These are phyloP conservation scores for Niebla homalea DNA, from an alignment of 495 filamentous ascomycete genomes.

Conservation along the genomic window DNA sequence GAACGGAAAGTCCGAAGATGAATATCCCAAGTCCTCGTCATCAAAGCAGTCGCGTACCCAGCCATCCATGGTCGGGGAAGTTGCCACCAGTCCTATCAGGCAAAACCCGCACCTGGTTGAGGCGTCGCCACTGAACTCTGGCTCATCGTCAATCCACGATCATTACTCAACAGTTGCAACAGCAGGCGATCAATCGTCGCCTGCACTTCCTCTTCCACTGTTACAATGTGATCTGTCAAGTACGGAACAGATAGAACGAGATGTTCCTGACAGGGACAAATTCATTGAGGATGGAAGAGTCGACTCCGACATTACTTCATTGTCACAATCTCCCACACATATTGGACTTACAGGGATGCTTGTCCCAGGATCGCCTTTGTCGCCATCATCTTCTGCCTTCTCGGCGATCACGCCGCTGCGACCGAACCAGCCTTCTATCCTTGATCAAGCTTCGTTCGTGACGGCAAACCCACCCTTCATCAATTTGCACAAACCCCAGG, in stretches of 20 bases:
- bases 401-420: not conserved
- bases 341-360: too few species aligned
- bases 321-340: too few species aligned
- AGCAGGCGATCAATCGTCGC: not conserved
- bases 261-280: too few species aligned
- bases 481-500: too few species aligned
- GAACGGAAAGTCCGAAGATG: not conserved
- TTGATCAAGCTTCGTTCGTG: not conserved
- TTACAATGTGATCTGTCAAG: too few species aligned
- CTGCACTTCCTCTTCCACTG: not conserved
- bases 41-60: not conserved
- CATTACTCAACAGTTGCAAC: not conserved
- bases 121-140: not conserved
- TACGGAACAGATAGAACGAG: too few species aligned
- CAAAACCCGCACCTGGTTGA: conserved; percentile 10
- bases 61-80: conserved; percentile 9
- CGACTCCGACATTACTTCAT: too few species aligned
- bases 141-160: not conserved
- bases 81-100: conserved; percentile 11
- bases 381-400: too few species aligned
- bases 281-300: too few species aligned
- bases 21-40: not conserved
- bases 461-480: too few species aligned
- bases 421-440: conserved; percentile 3
- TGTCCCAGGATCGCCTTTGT: too few species aligned